These are phyloP conservation scores for Naumovozyma baii DNA, from an alignment of 805 yeast genomes.

Conservation along the genomic window DNA sequence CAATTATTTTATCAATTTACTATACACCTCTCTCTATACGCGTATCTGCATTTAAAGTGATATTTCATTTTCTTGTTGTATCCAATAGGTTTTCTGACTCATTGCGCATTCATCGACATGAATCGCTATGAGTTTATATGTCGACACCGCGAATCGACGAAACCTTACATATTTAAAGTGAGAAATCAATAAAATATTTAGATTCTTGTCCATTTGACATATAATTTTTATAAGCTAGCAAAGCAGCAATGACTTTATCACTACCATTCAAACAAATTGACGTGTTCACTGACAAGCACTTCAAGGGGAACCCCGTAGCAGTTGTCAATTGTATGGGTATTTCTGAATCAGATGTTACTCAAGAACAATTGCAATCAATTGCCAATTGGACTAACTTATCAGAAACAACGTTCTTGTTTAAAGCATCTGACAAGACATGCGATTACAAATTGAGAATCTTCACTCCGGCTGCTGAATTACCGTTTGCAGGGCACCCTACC, in stretches of 20 bases:
- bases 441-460: constrained; percentile 45
- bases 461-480: constrained; percentile 38
- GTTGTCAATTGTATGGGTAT: constrained; percentile 28
- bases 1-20: background rate
- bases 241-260: constrained; percentile 7
- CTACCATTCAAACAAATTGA: constrained; percentile 31
- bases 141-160: too few relatives aligned
- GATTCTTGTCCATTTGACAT: too few relatives aligned
- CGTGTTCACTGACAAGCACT: constrained; percentile 30
- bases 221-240: too few relatives aligned
- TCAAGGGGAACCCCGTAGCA: constrained; percentile 48
- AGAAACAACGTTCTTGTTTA: constrained; percentile 45
- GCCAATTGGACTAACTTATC: constrained; percentile 55
- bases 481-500: constrained; percentile 61
- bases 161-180: too few relatives aligned
- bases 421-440: constrained; percentile 32
- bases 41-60: too few relatives aligned
- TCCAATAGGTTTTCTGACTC: too few relatives aligned
- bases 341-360: constrained; percentile 21
- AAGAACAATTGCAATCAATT: constrained; percentile 37
- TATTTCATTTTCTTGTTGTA: too few relatives aligned
- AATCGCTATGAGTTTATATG: too few relatives aligned
- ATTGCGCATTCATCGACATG: too few relatives aligned
- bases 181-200: too few relatives aligned
- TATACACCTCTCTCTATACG: too few relatives aligned